Base-by-base conservation (phyloP, 768 basidiomycete species). In the Xerocomellus chrysenteron region DNA sequence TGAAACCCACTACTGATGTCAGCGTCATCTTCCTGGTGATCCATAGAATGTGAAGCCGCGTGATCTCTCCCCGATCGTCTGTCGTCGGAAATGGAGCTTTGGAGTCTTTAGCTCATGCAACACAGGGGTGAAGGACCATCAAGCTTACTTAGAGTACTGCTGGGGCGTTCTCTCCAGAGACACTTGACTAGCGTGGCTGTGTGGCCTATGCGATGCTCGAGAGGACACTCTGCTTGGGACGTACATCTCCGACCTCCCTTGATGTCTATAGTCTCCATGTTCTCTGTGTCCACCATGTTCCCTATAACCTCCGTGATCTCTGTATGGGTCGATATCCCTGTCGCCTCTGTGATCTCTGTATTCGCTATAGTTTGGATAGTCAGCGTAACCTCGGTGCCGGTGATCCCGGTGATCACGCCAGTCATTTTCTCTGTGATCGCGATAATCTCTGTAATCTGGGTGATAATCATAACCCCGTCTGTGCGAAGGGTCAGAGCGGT, bases 171-270 rank as follows among this genome's bases (percentile, higher is more conserved):
- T 61, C 17, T 60, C 61, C 30, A 60, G 39, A 49, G 65, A 44
- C 33, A 58, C 30, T 28, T 68, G 68, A 50, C 55, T 53, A 2
- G 58, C 13, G 50, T 68, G 61, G 19, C 47, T 61, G 52, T 67
- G 46, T 19, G 63, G 16, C 56, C 72, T 61, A 19, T 72, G 72
- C 3, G 72, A 65, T 46, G 61, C 63, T 56, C 65, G 66, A 46
- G 68, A 69, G 37, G 69, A 26, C 30, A 47, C 55, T 54, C 68
- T 67, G 48, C 50, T 17, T 46, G 70, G 70, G 21, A 51, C 2
- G 26, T 54, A 30, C 12, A 47, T 42, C 26, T 72, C 64, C 44
- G 52, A 19, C 37, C 58, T 56, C 28, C 48, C 65, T 11, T 55
- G 56, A 26, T 14, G 24, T 45, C 53, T 54, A 32, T 65, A 28